Base-by-base conservation (phyloP, 2,329 filamentous ascomycete species). In the Alternaria hordeiaustralica region DNA sequence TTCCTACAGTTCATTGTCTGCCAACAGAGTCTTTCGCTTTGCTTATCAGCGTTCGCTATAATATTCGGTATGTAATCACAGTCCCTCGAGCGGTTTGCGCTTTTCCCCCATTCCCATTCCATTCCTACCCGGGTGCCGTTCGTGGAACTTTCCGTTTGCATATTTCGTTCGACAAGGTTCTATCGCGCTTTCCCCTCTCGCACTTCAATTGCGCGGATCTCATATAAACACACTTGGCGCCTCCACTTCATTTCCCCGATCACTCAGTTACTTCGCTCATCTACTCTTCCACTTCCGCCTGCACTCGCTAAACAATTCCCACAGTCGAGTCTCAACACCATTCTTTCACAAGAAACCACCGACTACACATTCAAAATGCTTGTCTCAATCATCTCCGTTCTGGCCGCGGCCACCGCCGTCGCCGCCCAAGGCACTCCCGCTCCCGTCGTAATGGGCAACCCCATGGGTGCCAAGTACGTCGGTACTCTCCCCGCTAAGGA, bases 401-500 rank as follows among this genome's bases (percentile, higher is more conserved):
- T 78, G 58, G 75, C 76, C 25, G 68, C 67, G 61, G 73, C 74
- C 30, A 68, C 77, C 15, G 66, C 70, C 51, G 75, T 72, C 63
- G 65, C 55, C 65, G 76, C 76, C 49, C 73, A 78, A 65, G 66
- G 69, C 55, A 63, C 67, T 23, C 65, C 69, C 30, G 82, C 82
- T 57, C 76, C 78, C 11, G 68, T 73, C 21, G 71, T 79, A 30
- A 69, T 63, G 45, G 70, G 69, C 71, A 83, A 83, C 67, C 81
- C 81, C 9, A 57, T 66, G 11, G 81, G 81, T 50, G 80, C 77
- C 11, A 69, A 68, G 53, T 83, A 82, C 72, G 64, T 77, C 30
- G 82, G 81, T 33, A 73, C 59, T 9, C 69, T 83, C n/a, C 77
- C 79, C 15, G 64, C 71, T 58, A 77, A 72, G 64, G 70, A 63